Conservation (phyloP, 176 grass and related monocot species). For the Hsuehochloa calcarea region DNA sequence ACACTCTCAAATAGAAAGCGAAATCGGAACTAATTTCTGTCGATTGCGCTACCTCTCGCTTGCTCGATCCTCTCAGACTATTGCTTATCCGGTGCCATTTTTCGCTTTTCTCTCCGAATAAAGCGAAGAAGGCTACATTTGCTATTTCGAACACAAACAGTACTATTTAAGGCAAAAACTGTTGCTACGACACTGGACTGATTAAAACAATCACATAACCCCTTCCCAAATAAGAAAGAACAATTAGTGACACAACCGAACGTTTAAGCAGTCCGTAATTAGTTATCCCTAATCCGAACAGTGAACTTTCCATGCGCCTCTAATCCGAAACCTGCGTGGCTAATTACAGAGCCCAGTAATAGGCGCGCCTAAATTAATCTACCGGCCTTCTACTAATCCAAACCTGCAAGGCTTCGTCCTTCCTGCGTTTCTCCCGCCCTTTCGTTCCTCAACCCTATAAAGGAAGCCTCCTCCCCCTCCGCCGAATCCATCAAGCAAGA, state of each 20-base stretch:
- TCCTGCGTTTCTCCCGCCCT: not conserved
- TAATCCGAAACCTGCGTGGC: not conserved
- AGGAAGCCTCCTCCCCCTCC: not conserved
- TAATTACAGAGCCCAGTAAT: not conserved
- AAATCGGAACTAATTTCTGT: no score
- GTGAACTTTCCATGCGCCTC: not conserved
- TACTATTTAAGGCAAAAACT: not conserved
- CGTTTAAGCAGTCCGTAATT: not conserved
- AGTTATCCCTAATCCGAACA: not conserved
- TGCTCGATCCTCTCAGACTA: no score
- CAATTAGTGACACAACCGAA: not conserved
- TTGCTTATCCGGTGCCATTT: no score
- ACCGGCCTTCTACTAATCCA: not conserved
- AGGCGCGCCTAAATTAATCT: constrained; percentile 4
- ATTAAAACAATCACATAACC: not conserved
- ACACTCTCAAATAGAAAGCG: no score
- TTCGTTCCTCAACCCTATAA: not conserved
- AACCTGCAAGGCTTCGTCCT: not conserved
- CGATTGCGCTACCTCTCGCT: no score
- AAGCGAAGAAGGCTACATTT: no score
- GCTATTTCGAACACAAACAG: no score
- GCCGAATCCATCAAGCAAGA: constrained; percentile 4
- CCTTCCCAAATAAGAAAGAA: not conserved
- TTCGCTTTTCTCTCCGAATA: no score
- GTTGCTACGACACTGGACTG: not conserved